phyloP scores from a whole-genome alignment of 2,329 filamentous ascomycete species.

The Xenoacremonium recifei region DNA sequence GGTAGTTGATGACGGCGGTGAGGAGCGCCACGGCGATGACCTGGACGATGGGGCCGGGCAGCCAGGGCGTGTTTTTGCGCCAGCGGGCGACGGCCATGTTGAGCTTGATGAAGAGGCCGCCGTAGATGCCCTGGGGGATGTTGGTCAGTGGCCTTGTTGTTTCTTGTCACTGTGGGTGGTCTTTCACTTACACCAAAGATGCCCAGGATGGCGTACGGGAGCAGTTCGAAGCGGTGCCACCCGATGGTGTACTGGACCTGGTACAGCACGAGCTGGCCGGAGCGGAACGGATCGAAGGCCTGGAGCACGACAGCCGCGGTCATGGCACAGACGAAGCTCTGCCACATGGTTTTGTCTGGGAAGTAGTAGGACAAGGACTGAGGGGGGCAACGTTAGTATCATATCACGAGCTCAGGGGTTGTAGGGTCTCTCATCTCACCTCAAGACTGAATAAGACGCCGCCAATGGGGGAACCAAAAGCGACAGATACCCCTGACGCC shows the following conservation, averaged over 20 bases:
- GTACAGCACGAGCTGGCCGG: constrained; percentile 92
- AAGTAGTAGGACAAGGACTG: constrained; percentile 95
- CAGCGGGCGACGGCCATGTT: constrained; percentile 86
- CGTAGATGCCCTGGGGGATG: constrained; percentile 70
- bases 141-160: constrained; percentile 11
- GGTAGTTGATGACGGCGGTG: constrained; percentile 89
- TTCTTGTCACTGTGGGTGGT: background rate
- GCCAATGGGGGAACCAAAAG: constrained; percentile 90
- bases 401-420: background rate
- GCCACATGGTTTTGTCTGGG: constrained; percentile 99
- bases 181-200: constrained; percentile 63
- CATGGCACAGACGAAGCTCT: constrained; percentile 98
- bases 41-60: constrained; percentile 74
- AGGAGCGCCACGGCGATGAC: constrained; percentile 76
- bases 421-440: constrained; percentile 38
- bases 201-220: constrained; percentile 84
- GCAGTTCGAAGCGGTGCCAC: constrained; percentile 92
- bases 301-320: constrained; percentile 94
- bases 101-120: constrained; percentile 88
- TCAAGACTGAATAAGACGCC: constrained; percentile 96
- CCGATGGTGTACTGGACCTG: constrained; percentile 89
- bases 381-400: constrained; percentile 11
- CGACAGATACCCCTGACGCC: constrained; percentile 88
- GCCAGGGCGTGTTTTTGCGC: constrained; percentile 65
- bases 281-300: constrained; percentile 89